These are phyloP conservation scores for Carex arenaria DNA, from an alignment of 202 grass and related monocot species.

Conservation along the genomic window DNA sequence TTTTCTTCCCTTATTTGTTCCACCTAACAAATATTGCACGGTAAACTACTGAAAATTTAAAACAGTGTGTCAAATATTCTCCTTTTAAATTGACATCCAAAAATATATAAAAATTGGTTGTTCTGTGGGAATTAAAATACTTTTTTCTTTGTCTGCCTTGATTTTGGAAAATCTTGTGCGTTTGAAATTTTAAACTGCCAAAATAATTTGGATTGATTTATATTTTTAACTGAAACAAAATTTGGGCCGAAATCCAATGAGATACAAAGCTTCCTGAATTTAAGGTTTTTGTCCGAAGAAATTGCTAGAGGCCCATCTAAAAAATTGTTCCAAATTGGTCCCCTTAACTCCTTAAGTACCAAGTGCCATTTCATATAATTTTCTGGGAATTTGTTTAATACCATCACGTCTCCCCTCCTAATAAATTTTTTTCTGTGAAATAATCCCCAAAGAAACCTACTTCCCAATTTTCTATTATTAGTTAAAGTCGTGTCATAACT, in stretches of 20 bases:
- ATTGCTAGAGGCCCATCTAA: background rate
- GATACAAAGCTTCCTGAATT: conserved; percentile 15
- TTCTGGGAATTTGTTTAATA: background rate
- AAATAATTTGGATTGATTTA: background rate
- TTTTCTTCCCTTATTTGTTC: background rate
- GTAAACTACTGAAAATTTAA: background rate
- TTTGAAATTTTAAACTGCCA: background rate
- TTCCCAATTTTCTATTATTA: background rate
- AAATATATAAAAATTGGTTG: background rate
- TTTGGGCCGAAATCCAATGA: conserved; percentile 11
- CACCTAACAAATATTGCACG: background rate
- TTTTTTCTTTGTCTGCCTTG: background rate
- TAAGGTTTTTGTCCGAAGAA: background rate
- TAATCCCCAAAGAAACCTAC: background rate
- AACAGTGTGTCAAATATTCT: background rate
- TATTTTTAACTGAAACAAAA: background rate
- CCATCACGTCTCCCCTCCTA: background rate
- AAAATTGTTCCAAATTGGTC: background rate
- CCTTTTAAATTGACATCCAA: background rate
- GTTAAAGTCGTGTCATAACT: background rate
- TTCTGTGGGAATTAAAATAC: background rate
- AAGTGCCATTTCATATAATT: background rate
- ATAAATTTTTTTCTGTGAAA: background rate
- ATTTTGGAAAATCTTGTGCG: background rate
- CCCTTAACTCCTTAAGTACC: background rate